These are phyloP conservation scores for Solidago caesia DNA, from an alignment of 129 eudicot genomes.

Conservation along the genomic window DNA sequence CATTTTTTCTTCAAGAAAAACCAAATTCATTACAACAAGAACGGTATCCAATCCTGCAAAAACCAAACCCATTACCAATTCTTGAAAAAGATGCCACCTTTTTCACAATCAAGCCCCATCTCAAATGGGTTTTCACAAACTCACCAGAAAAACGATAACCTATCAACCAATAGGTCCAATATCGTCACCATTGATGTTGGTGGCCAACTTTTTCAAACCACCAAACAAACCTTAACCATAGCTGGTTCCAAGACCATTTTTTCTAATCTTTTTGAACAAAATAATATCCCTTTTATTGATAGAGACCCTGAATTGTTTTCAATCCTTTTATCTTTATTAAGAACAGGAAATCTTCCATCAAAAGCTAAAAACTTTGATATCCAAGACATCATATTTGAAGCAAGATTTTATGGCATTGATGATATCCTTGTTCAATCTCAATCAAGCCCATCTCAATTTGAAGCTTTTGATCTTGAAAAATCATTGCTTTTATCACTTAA, in stretches of 20 bases:
- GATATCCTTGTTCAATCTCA: conserved; percentile 59
- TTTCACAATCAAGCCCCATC: conserved; percentile 39
- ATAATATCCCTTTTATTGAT: conserved; percentile 58
- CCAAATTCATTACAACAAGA: background rate
- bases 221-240: conserved; percentile 71
- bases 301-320: conserved; percentile 90
- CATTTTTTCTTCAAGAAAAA: conserved; percentile 6
- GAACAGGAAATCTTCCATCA: conserved; percentile 86
- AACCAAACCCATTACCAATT: conserved; percentile 11
- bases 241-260: conserved; percentile 76
- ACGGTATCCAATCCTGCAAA: background rate
- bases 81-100: conserved; percentile 64
- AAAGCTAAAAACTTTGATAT: conserved; percentile 65
- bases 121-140: conserved; percentile 42
- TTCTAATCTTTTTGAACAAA: conserved; percentile 37
- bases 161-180: conserved; percentile 27
- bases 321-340: conserved; percentile 59
- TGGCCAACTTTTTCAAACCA: conserved; percentile 84
- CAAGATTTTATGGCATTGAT: conserved; percentile 61
- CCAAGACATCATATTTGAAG: conserved; percentile 68
- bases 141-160: conserved; percentile 19
- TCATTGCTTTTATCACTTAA: conserved; percentile 49
- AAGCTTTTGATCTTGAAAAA: conserved; percentile 64
- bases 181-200: conserved; percentile 80
- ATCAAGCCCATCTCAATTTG: conserved; percentile 78